Evolutionary conservation across 2,329 filamentous ascomycete species (phyloP).

Genomic region (Escovopsis sp.): DNA sequence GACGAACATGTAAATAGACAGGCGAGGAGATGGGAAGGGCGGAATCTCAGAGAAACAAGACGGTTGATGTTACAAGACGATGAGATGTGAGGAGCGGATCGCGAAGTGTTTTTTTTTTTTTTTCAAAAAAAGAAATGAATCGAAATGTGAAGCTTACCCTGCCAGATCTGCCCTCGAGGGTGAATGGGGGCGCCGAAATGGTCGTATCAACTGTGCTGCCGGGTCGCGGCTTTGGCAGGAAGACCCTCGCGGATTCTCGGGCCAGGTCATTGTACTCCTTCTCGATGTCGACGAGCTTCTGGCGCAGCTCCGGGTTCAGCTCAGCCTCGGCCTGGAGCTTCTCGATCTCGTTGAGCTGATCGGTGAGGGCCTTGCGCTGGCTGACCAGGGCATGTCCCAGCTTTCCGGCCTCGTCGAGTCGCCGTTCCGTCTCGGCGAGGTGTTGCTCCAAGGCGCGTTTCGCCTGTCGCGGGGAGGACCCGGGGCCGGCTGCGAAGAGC

Average conservation of each 20-base stretch:
- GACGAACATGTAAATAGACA: background rate
- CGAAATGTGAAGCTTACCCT: slow-evolving; percentile 27
- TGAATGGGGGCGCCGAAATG: slow-evolving; percentile 32
- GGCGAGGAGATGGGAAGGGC: background rate
- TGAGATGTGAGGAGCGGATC: too few species aligned
- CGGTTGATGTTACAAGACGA: too few species aligned
- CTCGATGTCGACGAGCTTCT: slow-evolving; percentile 75
- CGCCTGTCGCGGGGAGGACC: slow-evolving; percentile 67
- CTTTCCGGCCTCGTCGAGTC: slow-evolving; percentile 81
- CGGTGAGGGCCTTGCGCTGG: slow-evolving; percentile 70
- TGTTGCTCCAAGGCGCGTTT: slow-evolving; percentile 84
- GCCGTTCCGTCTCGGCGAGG: slow-evolving; percentile 78
- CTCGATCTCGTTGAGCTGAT: slow-evolving; percentile 74
- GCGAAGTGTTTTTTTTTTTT: too few species aligned
- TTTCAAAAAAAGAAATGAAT: too few species aligned
- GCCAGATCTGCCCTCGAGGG: slow-evolving; percentile 35
- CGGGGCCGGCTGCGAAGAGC: slow-evolving; percentile 62
- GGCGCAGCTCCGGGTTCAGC: slow-evolving; percentile 67
- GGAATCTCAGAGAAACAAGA: too few species aligned
- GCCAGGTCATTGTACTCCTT: slow-evolving; percentile 92
- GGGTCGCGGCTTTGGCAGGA: slow-evolving; percentile 71
- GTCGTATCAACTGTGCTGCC: slow-evolving; percentile 52
- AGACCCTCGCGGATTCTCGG: slow-evolving; percentile 74
- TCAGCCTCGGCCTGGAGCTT: slow-evolving; percentile 61
- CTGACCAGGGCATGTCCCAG: slow-evolving; percentile 76